Evolutionary conservation across 2,329 filamentous ascomycete genomes (phyloP).

Genomic region (Colletotrichum truncatum): DNA sequence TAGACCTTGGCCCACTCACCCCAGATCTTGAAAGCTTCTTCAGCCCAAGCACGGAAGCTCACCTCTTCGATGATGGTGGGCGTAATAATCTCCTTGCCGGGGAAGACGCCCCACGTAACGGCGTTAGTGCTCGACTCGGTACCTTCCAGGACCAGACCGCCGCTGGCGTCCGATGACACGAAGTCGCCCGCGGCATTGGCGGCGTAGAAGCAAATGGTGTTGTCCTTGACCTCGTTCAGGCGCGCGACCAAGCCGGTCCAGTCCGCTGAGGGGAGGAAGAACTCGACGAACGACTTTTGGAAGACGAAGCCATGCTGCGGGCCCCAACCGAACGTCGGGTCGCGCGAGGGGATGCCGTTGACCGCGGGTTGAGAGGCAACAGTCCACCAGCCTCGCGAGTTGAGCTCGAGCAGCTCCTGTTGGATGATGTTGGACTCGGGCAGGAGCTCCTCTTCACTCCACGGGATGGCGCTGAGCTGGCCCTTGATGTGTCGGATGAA

Average conservation of each 20-base stretch:
- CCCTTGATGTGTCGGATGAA: slow-evolving; percentile 86
- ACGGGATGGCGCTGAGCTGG: slow-evolving; percentile 83
- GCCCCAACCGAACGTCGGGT: slow-evolving; percentile 91
- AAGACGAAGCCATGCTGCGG: slow-evolving; percentile 93
- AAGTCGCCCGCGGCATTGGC: slow-evolving; percentile 83
- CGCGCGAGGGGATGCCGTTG: slow-evolving; percentile 80
- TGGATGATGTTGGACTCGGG: slow-evolving; percentile 87
- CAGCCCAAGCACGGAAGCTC: slow-evolving; percentile 91
- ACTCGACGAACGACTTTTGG: slow-evolving; percentile 97
- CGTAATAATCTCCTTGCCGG: slow-evolving; percentile 94
- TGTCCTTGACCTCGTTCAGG: slow-evolving; percentile 66
- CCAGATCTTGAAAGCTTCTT: slow-evolving; percentile 97
- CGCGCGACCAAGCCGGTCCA: slow-evolving; percentile 72
- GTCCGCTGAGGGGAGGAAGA: slow-evolving; percentile 82
- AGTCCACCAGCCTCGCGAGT: slow-evolving; percentile 91
- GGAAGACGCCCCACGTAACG: slow-evolving; percentile 96
- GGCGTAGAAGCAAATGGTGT: slow-evolving; percentile 84
- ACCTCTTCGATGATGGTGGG: slow-evolving; percentile 97
- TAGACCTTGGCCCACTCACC: slow-evolving; percentile 93
- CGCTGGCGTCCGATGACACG: slow-evolving; percentile 69
- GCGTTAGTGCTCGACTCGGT: slow-evolving; percentile 77
- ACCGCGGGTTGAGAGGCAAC: slow-evolving; percentile 95
- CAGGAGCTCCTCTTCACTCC: slow-evolving; percentile 90
- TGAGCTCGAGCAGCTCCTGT: slow-evolving; percentile 77
- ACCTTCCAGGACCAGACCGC: slow-evolving; percentile 41